Base-by-base conservation (phyloP, 441 rosid genomes). In the Populus tomentosa region DNA sequence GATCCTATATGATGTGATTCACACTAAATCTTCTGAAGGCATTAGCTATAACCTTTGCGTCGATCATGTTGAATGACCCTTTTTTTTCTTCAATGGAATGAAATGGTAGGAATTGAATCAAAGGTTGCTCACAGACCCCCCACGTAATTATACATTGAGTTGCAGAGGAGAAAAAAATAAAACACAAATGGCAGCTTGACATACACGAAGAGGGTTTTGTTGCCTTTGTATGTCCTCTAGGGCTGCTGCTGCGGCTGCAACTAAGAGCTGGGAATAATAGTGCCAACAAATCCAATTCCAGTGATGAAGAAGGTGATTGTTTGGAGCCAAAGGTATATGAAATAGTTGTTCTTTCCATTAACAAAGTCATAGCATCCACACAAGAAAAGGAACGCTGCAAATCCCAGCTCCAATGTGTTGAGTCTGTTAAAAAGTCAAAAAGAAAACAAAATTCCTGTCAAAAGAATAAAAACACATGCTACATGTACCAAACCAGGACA, bases 221-320 rank as follows among this genome's bases (percentile, higher is more conserved):
- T 35, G 38, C 66, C 38, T 33, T 23, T 74, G 6, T 14, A 11
- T 74, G 18, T 28, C n/a, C 4, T 26, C 61, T 40, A 63, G n/a
- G 21, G 46, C 10, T 38, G 10, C 70, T 24, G 18, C 35, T 7
- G 23, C 70, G 20, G 65, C 70, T 72, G 14, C 53, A 9, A 33
- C 70, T 70, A 80, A 28, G 30, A 28, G 30, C 30, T 28, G 30
- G 30, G 30, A 74, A 93, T 89, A 73, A 92, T 92, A 42, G 98
- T 95, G 69, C 99, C 99, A 2, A 94, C 83, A 77, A 92, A 95
- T 69, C 99, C 99, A 21, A 95, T 82, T 75, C 99, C 99, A 14
- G 92, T 85, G 80, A 95, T 92, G 87, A 90, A 83, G 95, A 93
- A 95, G 63, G 92, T 77, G 77, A 92, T 5, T 2, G 97, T 88